Evolutionary conservation across 2,329 filamentous ascomycete species (phyloP).

Genomic region (Pseudogymnoascus sp.): DNA sequence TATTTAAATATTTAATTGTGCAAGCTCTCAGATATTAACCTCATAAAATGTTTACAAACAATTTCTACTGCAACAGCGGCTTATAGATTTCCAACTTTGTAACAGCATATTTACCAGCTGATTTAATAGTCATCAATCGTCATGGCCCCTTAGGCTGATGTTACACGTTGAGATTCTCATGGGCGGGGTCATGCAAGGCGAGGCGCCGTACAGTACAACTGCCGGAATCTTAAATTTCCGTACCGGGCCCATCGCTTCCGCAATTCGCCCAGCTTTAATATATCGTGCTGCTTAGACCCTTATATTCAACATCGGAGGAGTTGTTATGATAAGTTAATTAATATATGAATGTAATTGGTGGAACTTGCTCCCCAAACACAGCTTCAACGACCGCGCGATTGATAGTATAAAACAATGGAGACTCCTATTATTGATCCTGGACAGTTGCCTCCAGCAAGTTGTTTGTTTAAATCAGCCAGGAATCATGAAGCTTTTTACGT

Average conservation of each 20-base stretch:
- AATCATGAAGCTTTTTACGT: conserved; percentile 2
- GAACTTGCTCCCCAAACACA: neutral
- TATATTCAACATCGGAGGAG: neutral
- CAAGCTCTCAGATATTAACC: too few species aligned
- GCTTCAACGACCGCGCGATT: neutral
- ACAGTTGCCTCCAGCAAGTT: neutral
- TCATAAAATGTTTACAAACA: too few species aligned
- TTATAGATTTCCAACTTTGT: too few species aligned
- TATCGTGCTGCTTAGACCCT: neutral
- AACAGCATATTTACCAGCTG: too few species aligned
- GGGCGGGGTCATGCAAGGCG: neutral
- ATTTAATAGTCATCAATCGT: too few species aligned
- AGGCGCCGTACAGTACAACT: neutral
- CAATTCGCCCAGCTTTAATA: neutral
- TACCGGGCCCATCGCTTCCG: neutral
- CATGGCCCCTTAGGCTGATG: too few species aligned
- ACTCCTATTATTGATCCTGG: neutral
- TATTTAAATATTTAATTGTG: too few species aligned
- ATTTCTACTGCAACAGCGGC: too few species aligned
- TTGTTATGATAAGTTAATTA: neutral
- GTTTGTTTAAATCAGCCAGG: neutral
- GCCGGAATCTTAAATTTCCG: conserved; percentile 7
- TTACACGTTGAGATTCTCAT: too few species aligned
- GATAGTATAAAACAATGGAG: neutral
- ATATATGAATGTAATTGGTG: conserved; percentile 2